Evolutionary conservation across 1,284 basidiomycete genomes (phyloP).

Genomic region (Tetrapyrgos nigripes): DNA sequence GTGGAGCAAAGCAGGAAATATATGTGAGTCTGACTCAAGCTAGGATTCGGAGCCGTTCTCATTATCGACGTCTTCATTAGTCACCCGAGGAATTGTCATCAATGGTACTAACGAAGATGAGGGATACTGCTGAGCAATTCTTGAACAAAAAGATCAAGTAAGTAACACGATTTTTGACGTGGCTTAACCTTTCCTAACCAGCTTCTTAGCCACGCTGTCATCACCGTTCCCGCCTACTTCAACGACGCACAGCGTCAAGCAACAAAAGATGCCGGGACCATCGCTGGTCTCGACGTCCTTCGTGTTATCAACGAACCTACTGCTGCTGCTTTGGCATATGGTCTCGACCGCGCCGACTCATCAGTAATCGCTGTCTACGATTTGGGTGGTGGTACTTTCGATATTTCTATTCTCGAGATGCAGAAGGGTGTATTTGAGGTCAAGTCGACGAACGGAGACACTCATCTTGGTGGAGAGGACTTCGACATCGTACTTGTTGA

Average conservation of each 20-base stretch:
- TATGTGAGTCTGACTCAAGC: conserved; percentile 55
- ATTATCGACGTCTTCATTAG: conserved; percentile 41
- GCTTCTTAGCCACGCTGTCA: conserved; percentile 71
- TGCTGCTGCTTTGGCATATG: conserved; percentile 97
- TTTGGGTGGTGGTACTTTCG: conserved; percentile 93
- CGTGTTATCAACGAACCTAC: conserved; percentile 99
- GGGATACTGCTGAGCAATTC: conserved; percentile 92
- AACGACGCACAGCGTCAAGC: conserved; percentile 99
- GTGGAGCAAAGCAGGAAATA: conserved; percentile 67
- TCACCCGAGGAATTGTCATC: conserved; percentile 85
- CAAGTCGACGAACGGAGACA: conserved; percentile 99
- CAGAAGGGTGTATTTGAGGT: conserved; percentile 99
- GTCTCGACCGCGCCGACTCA: conserved; percentile 85
- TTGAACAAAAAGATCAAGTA: conserved; percentile 95
- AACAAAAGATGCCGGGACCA: conserved; percentile 97
- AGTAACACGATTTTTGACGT: conserved; percentile 39
- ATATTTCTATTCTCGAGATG: conserved; percentile 99
- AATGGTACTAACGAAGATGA: conserved; percentile 93
- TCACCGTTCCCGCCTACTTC: conserved; percentile 98
- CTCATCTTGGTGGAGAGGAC: conserved; percentile 98
- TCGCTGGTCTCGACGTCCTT: conserved; percentile 96
- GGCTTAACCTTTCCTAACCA: conserved; percentile 12
- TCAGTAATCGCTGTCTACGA: conserved; percentile 97
- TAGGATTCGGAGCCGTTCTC: neutral
- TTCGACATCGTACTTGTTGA: conserved; percentile 94